Conservation (phyloP, 805 yeast genomes). For the Yarrowia hollandica region DNA sequence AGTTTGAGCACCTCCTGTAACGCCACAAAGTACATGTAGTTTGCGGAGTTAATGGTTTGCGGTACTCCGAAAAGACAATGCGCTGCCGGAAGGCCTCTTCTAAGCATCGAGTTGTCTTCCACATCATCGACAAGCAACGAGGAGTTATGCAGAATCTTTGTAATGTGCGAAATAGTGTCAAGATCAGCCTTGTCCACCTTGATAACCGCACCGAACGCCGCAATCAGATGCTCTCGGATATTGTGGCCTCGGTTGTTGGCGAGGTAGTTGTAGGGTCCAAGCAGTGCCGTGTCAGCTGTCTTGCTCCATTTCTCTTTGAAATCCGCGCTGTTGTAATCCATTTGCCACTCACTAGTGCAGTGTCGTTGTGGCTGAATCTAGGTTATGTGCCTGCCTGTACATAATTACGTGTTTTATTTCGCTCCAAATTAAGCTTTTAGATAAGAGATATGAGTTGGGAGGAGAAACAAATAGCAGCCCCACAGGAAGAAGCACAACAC, state of each 20-base stretch:
- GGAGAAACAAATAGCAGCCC: no score
- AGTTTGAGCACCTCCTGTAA: slow-evolving; percentile 50
- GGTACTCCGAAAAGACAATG: slow-evolving; percentile 78
- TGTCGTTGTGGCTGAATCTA: not conserved
- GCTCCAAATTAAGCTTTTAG: not conserved
- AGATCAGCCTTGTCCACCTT: slow-evolving; percentile 46
- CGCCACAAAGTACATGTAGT: slow-evolving; percentile 76
- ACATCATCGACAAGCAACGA: slow-evolving; percentile 81
- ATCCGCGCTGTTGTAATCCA: slow-evolving; percentile 18
- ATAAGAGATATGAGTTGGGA: slow-evolving; percentile 18
- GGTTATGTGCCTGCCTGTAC: no score
- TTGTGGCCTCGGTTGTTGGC: slow-evolving; percentile 57
- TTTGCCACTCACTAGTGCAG: not conserved
- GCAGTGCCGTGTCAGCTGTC: slow-evolving; percentile 15
- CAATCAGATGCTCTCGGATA: slow-evolving; percentile 51
- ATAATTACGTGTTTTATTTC: slow-evolving; percentile 5
- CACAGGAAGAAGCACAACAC: not conserved
- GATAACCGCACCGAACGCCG: slow-evolving; percentile 55
- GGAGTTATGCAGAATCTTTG: slow-evolving; percentile 65
- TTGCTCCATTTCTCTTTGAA: slow-evolving; percentile 21
- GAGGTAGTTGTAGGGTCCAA: slow-evolving; percentile 56
- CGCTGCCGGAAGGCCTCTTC: slow-evolving; percentile 80
- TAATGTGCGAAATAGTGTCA: slow-evolving; percentile 47
- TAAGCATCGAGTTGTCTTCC: slow-evolving; percentile 69
- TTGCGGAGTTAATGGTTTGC: slow-evolving; percentile 77